Percentiles rank a stretch among this genome's conserved stretches.
These are phyloP conservation scores for Thelephora ganbajun DNA, from an alignment of 768 basidiomycete genomes.

Conservation along the genomic window DNA sequence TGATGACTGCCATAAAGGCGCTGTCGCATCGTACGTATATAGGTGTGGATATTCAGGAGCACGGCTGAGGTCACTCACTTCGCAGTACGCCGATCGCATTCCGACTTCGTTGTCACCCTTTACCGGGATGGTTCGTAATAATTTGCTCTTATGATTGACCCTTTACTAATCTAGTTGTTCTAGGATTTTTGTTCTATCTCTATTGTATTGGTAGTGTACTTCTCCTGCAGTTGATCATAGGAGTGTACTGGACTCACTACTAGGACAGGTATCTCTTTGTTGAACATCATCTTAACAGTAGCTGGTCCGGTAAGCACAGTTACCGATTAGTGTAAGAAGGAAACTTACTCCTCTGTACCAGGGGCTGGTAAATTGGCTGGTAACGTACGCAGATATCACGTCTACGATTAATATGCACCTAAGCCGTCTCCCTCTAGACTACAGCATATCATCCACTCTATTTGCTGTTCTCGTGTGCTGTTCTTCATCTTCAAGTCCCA, in stretches of 20 bases:
- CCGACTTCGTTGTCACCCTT: slow-evolving; percentile 23
- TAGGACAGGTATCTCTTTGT: slow-evolving; percentile 21
- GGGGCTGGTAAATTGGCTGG: slow-evolving; percentile 27
- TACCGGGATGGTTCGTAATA: slow-evolving; percentile 23
- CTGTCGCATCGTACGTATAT: slow-evolving; percentile 22
- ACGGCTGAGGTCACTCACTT: not conserved
- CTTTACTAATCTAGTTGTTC: not conserved
- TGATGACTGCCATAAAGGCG: slow-evolving; percentile 23
- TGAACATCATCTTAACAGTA: slow-evolving; percentile 26
- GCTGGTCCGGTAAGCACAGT: slow-evolving; percentile 19
- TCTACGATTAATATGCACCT: too few relatives aligned
- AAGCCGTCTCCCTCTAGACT: slow-evolving; percentile 14
- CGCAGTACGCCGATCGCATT: slow-evolving; percentile 21
- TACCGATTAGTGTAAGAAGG: too few relatives aligned
- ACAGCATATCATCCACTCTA: slow-evolving; percentile 29
- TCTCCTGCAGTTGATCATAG: not conserved
- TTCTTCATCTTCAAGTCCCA: slow-evolving; percentile 24
- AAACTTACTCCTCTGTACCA: slow-evolving; percentile 10
- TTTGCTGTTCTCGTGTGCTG: slow-evolving; percentile 27
- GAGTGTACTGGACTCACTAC: not conserved
- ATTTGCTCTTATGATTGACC: not conserved
- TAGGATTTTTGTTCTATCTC: slow-evolving; percentile 27
- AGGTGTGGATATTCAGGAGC: not conserved
- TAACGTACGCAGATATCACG: slow-evolving; percentile 17
- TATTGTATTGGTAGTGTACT: slow-evolving; percentile 20